Evolutionary conservation across 129 eudicot species (phyloP).

Genomic region (Apium graveolens): DNA sequence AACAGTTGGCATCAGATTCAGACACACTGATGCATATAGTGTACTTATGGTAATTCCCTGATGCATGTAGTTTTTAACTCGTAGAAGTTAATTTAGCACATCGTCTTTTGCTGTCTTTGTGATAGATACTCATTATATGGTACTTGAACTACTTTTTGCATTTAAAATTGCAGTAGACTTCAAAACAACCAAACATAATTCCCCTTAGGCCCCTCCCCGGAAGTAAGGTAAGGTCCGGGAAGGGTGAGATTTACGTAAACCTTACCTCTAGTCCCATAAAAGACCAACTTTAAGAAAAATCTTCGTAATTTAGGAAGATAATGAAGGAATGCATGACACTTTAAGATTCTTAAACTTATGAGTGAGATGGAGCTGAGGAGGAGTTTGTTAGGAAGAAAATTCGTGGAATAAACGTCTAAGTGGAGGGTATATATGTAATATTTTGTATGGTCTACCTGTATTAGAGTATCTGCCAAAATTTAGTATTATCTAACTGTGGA

Average conservation of each 20-base stretch:
- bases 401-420: background rate
- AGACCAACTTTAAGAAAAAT: background rate
- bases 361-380: background rate
- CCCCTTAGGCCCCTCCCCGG: background rate
- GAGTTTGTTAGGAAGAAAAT: background rate
- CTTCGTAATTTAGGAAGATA: background rate
- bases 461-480: background rate
- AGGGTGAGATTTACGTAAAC: background rate
- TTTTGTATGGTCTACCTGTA: background rate
- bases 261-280: background rate
- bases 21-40: background rate
- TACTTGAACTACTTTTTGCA: background rate
- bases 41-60: background rate
- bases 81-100: background rate
- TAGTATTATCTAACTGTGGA: background rate
- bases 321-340: background rate
- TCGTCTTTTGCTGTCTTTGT: background rate
- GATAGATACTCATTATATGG: background rate
- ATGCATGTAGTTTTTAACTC: background rate
- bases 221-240: background rate
- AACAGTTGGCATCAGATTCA: background rate
- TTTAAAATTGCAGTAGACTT: background rate
- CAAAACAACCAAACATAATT: too few relatives aligned
- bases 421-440: background rate
- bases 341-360: background rate